Conservation (phyloP, 2,329 filamentous ascomycete species). For the Aspergillus brasiliensis region DNA sequence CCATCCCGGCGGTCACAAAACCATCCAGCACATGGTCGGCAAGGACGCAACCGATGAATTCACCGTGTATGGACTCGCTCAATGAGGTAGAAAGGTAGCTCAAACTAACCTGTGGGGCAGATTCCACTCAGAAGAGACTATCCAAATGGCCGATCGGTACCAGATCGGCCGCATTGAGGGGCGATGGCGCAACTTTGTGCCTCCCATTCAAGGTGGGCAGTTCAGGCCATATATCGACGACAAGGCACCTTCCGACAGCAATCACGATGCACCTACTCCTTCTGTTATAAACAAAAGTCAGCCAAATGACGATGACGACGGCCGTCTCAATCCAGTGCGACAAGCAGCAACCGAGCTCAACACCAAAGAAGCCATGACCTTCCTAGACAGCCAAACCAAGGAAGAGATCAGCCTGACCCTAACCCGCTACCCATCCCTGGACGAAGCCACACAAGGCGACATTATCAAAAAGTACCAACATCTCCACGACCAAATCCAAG, state of each 20-base stretch:
- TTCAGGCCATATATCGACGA: slow-evolving; percentile 58
- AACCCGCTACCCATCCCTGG: slow-evolving; percentile 75
- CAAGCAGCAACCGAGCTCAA: neutral
- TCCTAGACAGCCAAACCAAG: slow-evolving; percentile 12
- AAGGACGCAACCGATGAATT: slow-evolving; percentile 93
- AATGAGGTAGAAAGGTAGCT: neutral
- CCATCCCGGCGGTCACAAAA: slow-evolving; percentile 86
- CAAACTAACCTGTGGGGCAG: slow-evolving; percentile 47
- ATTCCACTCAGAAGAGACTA: slow-evolving; percentile 78
- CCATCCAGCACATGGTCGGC: slow-evolving; percentile 88
- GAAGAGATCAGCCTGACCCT: slow-evolving; percentile 15
- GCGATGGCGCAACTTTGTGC: slow-evolving; percentile 79
- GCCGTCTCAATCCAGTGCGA: neutral
- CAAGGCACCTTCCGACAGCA: slow-evolving; percentile 1
- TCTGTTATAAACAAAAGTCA: accelerated
- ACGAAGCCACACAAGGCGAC: slow-evolving; percentile 68
- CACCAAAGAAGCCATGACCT: slow-evolving; percentile 20
- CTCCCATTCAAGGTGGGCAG: slow-evolving; percentile 83
- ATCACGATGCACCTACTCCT: no score
- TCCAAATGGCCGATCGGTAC: slow-evolving; percentile 72
- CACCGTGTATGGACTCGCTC: slow-evolving; percentile 61
- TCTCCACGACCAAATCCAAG: slow-evolving; percentile 41
- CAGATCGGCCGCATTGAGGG: slow-evolving; percentile 79
- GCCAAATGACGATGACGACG: neutral
- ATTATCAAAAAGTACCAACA: slow-evolving; percentile 64